Conservation (phyloP, 306 rosid species). For the Astragalus glycyphyllos region DNA sequence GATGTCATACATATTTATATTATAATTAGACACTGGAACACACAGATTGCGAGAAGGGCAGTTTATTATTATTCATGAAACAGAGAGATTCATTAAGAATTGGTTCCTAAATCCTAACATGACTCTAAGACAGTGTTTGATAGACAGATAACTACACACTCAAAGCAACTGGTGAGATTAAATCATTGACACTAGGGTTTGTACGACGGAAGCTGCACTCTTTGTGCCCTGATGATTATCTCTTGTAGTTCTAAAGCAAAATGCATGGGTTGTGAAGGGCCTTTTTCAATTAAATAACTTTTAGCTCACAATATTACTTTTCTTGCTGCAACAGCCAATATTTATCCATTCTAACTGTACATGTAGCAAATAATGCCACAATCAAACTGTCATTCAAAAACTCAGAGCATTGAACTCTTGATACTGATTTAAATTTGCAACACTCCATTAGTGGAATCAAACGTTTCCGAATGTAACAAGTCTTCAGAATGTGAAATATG, state of each 20-base stretch:
- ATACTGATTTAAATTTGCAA: too few species aligned
- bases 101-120: not conserved
- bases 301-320: not conserved
- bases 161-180: slow-evolving; percentile 85
- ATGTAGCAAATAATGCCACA: too few species aligned
- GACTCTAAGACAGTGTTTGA: not conserved
- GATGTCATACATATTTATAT: slow-evolving; percentile 9
- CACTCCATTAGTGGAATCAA: too few species aligned
- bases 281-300: slow-evolving; percentile 69
- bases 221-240: slow-evolving; percentile 79
- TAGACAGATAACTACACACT: slow-evolving; percentile 17
- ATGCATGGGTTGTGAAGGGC: slow-evolving; percentile 94
- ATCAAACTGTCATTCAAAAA: too few species aligned
- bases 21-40: not conserved
- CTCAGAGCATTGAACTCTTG: too few species aligned
- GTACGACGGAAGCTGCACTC: slow-evolving; percentile 85
- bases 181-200: slow-evolving; percentile 78
- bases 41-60: not conserved
- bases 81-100: slow-evolving; percentile 27
- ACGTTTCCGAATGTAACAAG: too few species aligned
- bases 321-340: too few species aligned
- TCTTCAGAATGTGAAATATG: too few species aligned
- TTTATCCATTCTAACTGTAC: too few species aligned
- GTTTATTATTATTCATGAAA: slow-evolving; percentile 8
- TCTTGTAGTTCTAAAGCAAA: slow-evolving; percentile 86